These are phyloP conservation scores for Phialophora chinensis DNA, from an alignment of 2,329 filamentous ascomycete species.

Conservation along the genomic window DNA sequence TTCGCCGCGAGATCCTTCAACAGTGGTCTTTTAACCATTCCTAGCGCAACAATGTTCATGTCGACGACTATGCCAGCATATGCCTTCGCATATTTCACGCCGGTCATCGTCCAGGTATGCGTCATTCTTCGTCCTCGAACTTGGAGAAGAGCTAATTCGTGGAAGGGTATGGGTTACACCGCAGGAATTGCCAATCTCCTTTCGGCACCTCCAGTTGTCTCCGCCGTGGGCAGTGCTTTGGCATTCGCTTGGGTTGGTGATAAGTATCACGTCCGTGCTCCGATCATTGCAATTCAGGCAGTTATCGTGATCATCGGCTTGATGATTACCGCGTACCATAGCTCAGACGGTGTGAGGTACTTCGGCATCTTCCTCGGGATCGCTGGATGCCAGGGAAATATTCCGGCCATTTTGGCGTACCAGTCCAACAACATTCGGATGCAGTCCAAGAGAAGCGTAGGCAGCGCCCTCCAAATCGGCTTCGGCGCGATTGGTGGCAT, in stretches of 20 bases:
- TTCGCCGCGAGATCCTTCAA: neutral
- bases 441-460: constrained; percentile 41
- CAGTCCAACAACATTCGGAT: constrained; percentile 45
- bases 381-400: constrained; percentile 43
- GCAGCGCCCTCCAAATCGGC: constrained; percentile 51
- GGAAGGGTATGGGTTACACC: constrained; percentile 43
- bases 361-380: constrained; percentile 44
- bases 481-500: constrained; percentile 43
- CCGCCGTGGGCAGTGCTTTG: constrained; percentile 40
- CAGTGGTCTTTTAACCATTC: neutral
- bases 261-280: constrained; percentile 41
- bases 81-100: constrained; percentile 34
- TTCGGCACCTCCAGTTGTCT: constrained; percentile 42
- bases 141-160: neutral
- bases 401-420: constrained; percentile 44
- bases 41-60: constrained; percentile 30
- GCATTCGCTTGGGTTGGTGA: constrained; percentile 42
- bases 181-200: constrained; percentile 40
- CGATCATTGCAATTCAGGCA: constrained; percentile 40
- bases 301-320: constrained; percentile 41
- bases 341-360: constrained; percentile 38
- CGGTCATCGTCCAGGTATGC: constrained; percentile 28
- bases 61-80: constrained; percentile 31
- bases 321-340: constrained; percentile 41
- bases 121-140: neutral